Evolutionary conservation across 192 early-diverging fungal species (phyloP), one percentile per base, ranked within the genome.

Genomic region (Dispira parvispora): DNA sequence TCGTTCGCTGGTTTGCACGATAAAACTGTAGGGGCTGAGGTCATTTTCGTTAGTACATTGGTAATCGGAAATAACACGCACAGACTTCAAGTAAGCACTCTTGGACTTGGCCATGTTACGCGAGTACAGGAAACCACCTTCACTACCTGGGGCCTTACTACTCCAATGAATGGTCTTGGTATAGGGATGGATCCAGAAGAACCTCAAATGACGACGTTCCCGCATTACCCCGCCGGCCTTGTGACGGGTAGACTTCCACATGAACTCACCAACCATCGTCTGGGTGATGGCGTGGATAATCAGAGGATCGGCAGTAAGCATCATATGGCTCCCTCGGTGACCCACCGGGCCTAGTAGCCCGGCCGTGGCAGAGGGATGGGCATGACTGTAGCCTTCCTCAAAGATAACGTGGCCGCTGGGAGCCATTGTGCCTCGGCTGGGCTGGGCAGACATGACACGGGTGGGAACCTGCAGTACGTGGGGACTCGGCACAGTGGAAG

Each of bases 151-250:
- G 38, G 81, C 80, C 58, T 78, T 73, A 57, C 68, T 73, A 62
- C 80, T 81, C 87, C 87, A 89, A 64, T 89, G 84, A 55, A 89
- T 68, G 27, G 83, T 84, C 62, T 82, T 82, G 23, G 86, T 84
- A 46, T 88, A 89, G 23, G 87, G 87, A 55, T 88, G 85, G 28
- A 89, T 78, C 87, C 87, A 89, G 49, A 89, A 86, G 75, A 80
- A 89, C 13, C 87, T 78, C 62, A 74, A 57, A 54, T 89, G 84
- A 12, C 79, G 72, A 44, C 80, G 78, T 63, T 85, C 87, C 20
- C 74, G 78, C 23, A 75, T 70, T 57, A 75, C 74, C 32, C 63
- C 66, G 0, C 71, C 73, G 44, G 78, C 73, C 46, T 62, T 71
- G 43, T 76, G 69, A 8, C 82, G 72, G 23, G 85, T 87, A 62